Conservation (phyloP, 495 filamentous ascomycete species). For the Aspergillus nidulans region DNA sequence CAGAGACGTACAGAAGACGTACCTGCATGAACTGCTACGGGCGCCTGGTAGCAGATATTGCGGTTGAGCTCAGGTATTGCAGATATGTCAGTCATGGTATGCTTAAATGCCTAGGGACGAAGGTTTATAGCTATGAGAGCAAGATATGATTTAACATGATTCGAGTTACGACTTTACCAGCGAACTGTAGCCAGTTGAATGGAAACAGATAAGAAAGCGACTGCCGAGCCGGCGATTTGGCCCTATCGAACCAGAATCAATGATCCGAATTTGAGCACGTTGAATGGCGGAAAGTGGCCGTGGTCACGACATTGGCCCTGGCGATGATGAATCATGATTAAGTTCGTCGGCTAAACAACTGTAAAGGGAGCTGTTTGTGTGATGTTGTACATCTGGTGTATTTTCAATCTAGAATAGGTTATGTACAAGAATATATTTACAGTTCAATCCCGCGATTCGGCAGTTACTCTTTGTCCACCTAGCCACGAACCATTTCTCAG, state of each 20-base stretch:
- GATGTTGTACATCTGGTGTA: not conserved
- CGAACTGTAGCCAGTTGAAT: not conserved
- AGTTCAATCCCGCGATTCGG: not conserved
- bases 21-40: constrained; percentile 2
- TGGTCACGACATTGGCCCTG: not conserved
- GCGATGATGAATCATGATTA: not conserved
- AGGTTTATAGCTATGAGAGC: too few species aligned
- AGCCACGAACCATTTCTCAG: not conserved
- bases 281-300: not conserved
- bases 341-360: not conserved
- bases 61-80: not conserved
- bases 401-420: not conserved
- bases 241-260: not conserved
- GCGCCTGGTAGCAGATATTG: not conserved
- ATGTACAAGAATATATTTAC: constrained; percentile 2
- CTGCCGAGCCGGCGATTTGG: constrained; percentile 1
- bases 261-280: not conserved
- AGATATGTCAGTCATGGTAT: too few species aligned
- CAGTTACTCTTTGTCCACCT: not conserved
- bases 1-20: not conserved
- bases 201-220: not conserved
- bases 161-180: not conserved
- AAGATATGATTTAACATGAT: not conserved
- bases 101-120: too few species aligned
- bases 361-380: not conserved